Base-by-base conservation (phyloP, 352 stramenopile genomes). In the Phytophthora pistaciae region DNA sequence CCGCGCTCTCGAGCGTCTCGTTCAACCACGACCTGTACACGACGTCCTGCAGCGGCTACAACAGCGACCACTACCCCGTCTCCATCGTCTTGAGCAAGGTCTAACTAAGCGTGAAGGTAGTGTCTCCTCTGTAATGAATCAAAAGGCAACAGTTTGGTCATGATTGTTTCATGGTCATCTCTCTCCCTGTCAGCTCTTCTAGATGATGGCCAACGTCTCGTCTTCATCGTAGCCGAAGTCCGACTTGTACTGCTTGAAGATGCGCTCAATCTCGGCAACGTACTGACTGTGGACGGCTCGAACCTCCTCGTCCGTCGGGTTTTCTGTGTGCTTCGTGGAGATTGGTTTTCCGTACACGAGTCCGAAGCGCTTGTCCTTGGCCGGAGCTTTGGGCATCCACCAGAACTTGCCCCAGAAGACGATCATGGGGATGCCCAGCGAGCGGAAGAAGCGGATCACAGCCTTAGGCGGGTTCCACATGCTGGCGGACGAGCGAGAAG, bases 391-490 rank as follows among this genome's bases (percentile, higher is more conserved):
- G 1, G 86, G 86, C 78, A 90, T 83, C 86, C 86, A 93, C 56
- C 86, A 67, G 83, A 91, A 91, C 18, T 83, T 80, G 0, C 85
- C 85, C 83, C 85, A 93, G 75, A 93, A 93, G 42, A 90, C 62
- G 40, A 91, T 81, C 44, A 93, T 56, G 14, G 85, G 85, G 60
- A 91, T 87, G 48, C 85, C 74, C 25, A 93, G 62, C 53, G 71
- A 83, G 56, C 78, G 81, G 53, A 89, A 80, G 27, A 91, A 83
- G 79, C 64, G 9, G 4, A 49, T 68, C 20, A 78, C 53, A 16
- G 54, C 52, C 56, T 67, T 57, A 1, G 73, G 73, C 14, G 73
- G 73, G 44, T 58, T 75, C 73, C 73, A 80, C 27, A 64, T 68
- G 49, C 73, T 77, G 20, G 10, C 40, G 8, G 18, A 54, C 48